Percentiles rank a stretch among this genome's conserved stretches.
phyloP scores from a whole-genome alignment of 805 yeast genomes.

The Lipomyces chichibuensis region DNA sequence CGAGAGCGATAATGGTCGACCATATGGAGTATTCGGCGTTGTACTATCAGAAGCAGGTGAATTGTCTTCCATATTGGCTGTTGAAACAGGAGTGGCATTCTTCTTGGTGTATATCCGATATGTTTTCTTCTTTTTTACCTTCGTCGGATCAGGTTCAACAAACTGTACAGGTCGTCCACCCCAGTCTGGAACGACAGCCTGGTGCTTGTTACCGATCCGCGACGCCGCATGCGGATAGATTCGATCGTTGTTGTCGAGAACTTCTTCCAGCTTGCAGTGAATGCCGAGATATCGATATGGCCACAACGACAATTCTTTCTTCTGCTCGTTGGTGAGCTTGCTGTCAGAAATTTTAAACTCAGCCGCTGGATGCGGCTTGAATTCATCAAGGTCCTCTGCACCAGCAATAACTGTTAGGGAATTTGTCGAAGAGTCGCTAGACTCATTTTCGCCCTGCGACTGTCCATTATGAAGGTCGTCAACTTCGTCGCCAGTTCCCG shows the following conservation, averaged over 20 bases:
- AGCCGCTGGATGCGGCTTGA: slow-evolving; percentile 14
- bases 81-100: background rate
- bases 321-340: slow-evolving; percentile 40
- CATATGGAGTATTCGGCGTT: slow-evolving; percentile 38
- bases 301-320: slow-evolving; percentile 54
- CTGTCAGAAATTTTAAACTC: slow-evolving; percentile 39
- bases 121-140: slow-evolving; percentile 40
- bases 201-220: slow-evolving; percentile 72
- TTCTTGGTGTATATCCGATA: slow-evolving; percentile 30
- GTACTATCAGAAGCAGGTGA: slow-evolving; percentile 1
- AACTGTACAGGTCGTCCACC: slow-evolving; percentile 66
- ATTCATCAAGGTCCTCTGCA: slow-evolving; percentile 22
- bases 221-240: slow-evolving; percentile 83
- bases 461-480: slow-evolving; percentile 6
- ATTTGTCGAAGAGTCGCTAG: background rate
- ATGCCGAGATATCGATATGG: slow-evolving; percentile 76
- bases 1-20: slow-evolving; percentile 2
- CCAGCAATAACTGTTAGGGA: background rate
- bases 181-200: slow-evolving; percentile 63
- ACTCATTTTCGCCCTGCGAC: slow-evolving; percentile 9
- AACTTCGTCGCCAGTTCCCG: slow-evolving; percentile 21
- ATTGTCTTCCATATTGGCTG: slow-evolving; percentile 1
- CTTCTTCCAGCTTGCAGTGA: slow-evolving; percentile 74
- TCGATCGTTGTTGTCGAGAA: slow-evolving; percentile 72
- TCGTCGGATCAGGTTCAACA: slow-evolving; percentile 34